These are phyloP conservation scores for Botrytis galanthina DNA, from an alignment of 2,329 filamentous ascomycete genomes.

Conservation along the genomic window DNA sequence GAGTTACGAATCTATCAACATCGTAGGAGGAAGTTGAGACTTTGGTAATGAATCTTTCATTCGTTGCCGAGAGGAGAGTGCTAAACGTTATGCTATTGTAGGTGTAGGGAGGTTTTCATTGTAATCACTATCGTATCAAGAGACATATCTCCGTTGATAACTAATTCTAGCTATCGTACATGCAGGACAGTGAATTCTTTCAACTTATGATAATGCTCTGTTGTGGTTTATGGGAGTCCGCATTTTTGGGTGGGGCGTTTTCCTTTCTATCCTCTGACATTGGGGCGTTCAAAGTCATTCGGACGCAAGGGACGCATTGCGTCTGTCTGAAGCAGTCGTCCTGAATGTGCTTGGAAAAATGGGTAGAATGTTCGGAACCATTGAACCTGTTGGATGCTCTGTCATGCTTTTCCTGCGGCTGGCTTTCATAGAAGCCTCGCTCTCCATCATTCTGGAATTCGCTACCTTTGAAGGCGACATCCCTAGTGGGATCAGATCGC, in stretches of 20 bases:
- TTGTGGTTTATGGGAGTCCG: background rate
- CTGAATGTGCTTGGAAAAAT: background rate
- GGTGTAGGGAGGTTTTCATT: no score
- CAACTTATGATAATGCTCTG: no score
- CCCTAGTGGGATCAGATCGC: background rate
- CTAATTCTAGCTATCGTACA: no score
- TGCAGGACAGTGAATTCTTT: no score
- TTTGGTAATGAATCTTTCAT: background rate
- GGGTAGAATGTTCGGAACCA: background rate
- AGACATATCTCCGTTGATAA: no score
- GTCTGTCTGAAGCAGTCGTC: background rate
- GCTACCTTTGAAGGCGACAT: background rate
- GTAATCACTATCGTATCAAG: no score
- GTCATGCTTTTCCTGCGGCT: background rate
- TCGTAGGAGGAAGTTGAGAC: background rate
- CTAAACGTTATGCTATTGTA: no score
- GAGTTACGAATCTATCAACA: rapidly evolving
- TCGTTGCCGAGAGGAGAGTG: background rate
- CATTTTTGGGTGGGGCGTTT: background rate
- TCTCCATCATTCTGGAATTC: background rate
- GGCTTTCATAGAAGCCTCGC: background rate
- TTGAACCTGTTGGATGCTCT: background rate
- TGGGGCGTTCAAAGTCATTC: background rate
- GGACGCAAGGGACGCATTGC: background rate
- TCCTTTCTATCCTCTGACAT: background rate